phyloP scores from a whole-genome alignment of 345 rosid genomes.

The Pseudoturritis turrita region DNA sequence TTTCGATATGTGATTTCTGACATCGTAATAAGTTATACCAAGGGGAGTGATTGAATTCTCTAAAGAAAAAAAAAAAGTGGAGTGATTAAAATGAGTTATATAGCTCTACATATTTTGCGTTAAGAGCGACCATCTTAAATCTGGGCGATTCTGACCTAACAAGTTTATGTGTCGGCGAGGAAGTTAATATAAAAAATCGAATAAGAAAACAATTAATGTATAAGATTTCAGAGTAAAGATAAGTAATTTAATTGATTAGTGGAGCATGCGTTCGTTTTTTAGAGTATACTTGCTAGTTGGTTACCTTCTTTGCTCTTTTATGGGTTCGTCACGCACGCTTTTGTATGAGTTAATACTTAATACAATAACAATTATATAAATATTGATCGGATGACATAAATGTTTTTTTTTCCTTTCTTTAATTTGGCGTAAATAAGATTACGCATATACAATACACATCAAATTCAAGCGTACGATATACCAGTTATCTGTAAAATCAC shows the following conservation, averaged over 20 bases:
- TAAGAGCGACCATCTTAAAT: neutral
- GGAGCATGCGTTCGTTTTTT: neutral
- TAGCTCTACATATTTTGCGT: neutral
- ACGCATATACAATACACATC: no score
- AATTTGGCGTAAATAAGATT: no score
- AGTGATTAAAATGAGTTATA: neutral
- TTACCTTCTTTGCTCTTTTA: neutral
- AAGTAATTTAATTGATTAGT: neutral
- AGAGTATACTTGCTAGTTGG: neutral
- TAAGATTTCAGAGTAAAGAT: neutral
- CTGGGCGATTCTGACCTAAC: slow-evolving; percentile 13
- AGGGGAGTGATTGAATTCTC: no score
- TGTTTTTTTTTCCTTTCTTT: neutral
- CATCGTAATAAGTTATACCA: no score
- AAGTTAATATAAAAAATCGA: neutral
- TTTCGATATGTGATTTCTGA: no score
- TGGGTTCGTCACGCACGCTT: neutral
- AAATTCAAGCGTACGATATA: no score
- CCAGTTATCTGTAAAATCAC: no score
- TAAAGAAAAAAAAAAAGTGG: no score
- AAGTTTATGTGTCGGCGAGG: slow-evolving; percentile 9
- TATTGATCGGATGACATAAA: neutral
- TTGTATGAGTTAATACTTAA: neutral
- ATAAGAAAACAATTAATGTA: neutral
- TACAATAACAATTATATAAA: neutral